Evolutionary conservation across 495 filamentous ascomycete genomes (phyloP), one percentile per base, ranked within the genome.

Genomic region (Apodospora peruviana): DNA sequence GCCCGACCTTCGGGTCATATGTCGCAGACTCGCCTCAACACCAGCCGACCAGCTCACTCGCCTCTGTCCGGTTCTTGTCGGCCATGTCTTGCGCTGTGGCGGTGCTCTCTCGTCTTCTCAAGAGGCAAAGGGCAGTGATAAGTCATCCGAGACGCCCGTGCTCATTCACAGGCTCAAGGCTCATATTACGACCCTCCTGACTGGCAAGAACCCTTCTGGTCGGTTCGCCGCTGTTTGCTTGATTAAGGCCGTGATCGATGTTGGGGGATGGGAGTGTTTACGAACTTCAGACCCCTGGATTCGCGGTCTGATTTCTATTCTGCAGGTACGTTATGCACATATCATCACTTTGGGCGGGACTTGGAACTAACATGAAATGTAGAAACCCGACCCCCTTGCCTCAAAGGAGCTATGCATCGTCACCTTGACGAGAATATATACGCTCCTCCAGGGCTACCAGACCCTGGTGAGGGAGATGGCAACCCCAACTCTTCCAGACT

Each of bases 401-500:
- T 81, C 80, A 4, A 88, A 88, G 61, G 82, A 83, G 62, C 71
- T 95, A 51, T 77, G 75, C 59, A 73, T 94, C 24, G 78, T 93
- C 46, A 79, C 86, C 21, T 60, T 95, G 50, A 87, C 86, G 18
- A 84, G 85, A 53, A 90, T 94, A 47, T 95, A 88, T 73, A 74
- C 82, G 45, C 74, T 91, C 19, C 85, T 87, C 47, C 88, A 89
- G 55, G 80, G 82, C 43, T 86, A 89, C 67, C 86, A 82, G 34
- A 90, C 86, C 16, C 73, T 95, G 19, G 74, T 91, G n/a, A 75
- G 90, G 55, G 90, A 95, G 60, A 86, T 94, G 52, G 90, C 87
- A 2, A 94, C 89, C 3, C 90, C 90, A 9, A 85, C 81, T 16
- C 72, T 96, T 12, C 82, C 87, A 14, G 70, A 74, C 4, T 94